Conservation (phyloP, 2,329 filamentous ascomycete species). For the Ascosphaera acerosa region DNA sequence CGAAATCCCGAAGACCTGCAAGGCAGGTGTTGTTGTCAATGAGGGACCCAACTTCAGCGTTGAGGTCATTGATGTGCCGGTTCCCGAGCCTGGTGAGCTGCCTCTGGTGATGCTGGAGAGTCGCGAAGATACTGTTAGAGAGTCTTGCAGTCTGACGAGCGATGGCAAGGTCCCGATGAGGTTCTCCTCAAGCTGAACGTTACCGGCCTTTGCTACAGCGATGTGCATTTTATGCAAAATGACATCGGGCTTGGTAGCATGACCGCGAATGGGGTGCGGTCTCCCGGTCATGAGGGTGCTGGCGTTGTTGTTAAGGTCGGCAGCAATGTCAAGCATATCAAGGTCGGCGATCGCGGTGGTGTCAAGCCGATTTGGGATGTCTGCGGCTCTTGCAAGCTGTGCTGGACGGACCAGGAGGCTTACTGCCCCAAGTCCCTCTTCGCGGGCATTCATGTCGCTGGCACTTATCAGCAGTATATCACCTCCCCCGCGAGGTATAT, state of each 20-base stretch:
- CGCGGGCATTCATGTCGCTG: slow-evolving; percentile 18
- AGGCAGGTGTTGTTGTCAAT: slow-evolving; percentile 26
- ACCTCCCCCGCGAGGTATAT: slow-evolving; percentile 29
- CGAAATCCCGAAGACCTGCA: slow-evolving; percentile 24
- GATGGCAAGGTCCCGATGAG: slow-evolving; percentile 23
- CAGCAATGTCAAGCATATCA: slow-evolving; percentile 25
- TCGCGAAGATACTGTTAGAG: not conserved
- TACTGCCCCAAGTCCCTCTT: slow-evolving; percentile 24
- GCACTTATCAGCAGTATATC: slow-evolving; percentile 35
- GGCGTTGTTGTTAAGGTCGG: slow-evolving; percentile 33
- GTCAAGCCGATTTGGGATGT: slow-evolving; percentile 27
- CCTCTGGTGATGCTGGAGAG: no score
- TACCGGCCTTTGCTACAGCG: slow-evolving; percentile 32
- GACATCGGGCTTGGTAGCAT: slow-evolving; percentile 26
- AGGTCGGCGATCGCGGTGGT: slow-evolving; percentile 28
- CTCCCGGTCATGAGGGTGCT: slow-evolving; percentile 30
- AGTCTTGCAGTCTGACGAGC: not conserved
- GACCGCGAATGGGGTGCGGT: slow-evolving; percentile 20
- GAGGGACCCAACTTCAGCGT: slow-evolving; percentile 25
- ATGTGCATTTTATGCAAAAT: slow-evolving; percentile 31
- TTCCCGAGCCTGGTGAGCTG: slow-evolving; percentile 23
- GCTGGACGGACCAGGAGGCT: slow-evolving; percentile 27
- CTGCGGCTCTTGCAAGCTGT: slow-evolving; percentile 26
- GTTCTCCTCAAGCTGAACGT: slow-evolving; percentile 31
- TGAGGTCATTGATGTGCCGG: slow-evolving; percentile 23